phyloP scores from a whole-genome alignment of 108 stramenopile genomes.

The Nannochloropsis gaditana region DNA sequence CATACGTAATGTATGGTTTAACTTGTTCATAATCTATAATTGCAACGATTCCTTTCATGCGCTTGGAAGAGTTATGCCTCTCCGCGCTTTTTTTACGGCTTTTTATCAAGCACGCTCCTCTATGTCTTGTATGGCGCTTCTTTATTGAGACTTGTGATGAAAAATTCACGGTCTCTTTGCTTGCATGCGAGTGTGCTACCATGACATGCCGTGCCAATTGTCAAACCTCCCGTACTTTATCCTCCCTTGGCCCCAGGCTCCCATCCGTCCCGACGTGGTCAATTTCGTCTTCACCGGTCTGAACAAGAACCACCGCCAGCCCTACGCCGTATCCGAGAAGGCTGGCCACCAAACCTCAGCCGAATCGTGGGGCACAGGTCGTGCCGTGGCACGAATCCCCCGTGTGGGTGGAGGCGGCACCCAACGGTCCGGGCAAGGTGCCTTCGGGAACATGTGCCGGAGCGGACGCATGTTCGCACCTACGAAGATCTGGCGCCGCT shows the following conservation, averaged over 20 bases:
- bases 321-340: constrained; percentile 88
- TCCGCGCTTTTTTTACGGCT: too few relatives aligned
- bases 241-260: constrained; percentile 54
- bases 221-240: background rate
- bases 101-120: too few relatives aligned
- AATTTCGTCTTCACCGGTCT: constrained; percentile 98
- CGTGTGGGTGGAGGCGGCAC: constrained; percentile 98
- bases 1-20: too few relatives aligned
- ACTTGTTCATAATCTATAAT: too few relatives aligned
- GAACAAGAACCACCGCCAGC: constrained; percentile 99
- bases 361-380: constrained; percentile 97
- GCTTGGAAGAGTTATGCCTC: too few relatives aligned
- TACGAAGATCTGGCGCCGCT: constrained; percentile 99
- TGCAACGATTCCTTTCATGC: too few relatives aligned
- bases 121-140: too few relatives aligned
- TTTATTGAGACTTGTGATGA: too few relatives aligned
- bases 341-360: constrained; percentile 93
- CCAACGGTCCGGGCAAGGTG: constrained; percentile 95
- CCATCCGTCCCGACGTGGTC: constrained; percentile 96
- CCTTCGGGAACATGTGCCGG: constrained; percentile 98
- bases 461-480: constrained; percentile 97
- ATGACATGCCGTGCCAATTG: too few relatives aligned
- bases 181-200: too few relatives aligned
- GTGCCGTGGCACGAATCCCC: constrained; percentile 99
- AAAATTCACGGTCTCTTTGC: too few relatives aligned